Evolutionary conservation across 1,139 yeast species (phyloP).

Genomic region (Candida sp.): DNA sequence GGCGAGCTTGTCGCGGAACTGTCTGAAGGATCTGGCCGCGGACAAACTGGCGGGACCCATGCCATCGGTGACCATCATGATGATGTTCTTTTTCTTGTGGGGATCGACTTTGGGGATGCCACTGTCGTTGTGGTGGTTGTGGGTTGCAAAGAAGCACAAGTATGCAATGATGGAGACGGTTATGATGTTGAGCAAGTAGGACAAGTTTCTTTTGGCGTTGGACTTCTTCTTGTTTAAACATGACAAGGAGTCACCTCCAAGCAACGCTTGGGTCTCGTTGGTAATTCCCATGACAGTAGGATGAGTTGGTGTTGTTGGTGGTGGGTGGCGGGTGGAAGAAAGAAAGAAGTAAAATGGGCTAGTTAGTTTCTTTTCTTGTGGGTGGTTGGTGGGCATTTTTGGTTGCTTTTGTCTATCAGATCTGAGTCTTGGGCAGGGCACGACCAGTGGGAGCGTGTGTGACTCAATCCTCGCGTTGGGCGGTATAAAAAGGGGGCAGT

Average conservation of each 20-base stretch:
- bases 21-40: slow-evolving; percentile 72
- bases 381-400: neutral
- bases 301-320: neutral
- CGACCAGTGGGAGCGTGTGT: no score
- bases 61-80: slow-evolving; percentile 91
- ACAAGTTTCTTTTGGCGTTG: slow-evolving; percentile 9
- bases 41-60: slow-evolving; percentile 89
- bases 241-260: slow-evolving; percentile 16
- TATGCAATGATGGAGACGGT: slow-evolving; percentile 16
- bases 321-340: neutral
- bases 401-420: neutral
- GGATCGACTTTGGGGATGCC: slow-evolving; percentile 11
- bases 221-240: slow-evolving; percentile 11
- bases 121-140: neutral
- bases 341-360: neutral
- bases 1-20: slow-evolving; percentile 47
- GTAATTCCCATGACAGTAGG: slow-evolving; percentile 6
- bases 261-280: slow-evolving; percentile 13
- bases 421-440: no score
- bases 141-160: slow-evolving; percentile 12
- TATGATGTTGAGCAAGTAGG: slow-evolving; percentile 15
- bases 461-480: no score
- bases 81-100: slow-evolving; percentile 55
- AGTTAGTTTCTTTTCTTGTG: neutral
- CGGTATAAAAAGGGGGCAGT: no score